Evolutionary conservation across 176 grass and related monocot species (phyloP).

Genomic region (Cymbopogon citratus): DNA sequence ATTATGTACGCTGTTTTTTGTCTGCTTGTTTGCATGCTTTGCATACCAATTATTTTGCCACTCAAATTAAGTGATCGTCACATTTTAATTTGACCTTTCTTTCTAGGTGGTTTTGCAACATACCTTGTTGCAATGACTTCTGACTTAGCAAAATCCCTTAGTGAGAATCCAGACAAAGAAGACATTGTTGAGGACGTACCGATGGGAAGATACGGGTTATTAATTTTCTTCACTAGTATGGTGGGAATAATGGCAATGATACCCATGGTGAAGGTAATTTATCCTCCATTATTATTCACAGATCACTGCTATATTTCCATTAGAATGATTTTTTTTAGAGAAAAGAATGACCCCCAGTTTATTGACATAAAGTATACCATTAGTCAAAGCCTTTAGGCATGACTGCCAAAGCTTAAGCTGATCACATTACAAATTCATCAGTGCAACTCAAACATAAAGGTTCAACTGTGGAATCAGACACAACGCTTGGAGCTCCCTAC

Average conservation of each 20-base stretch:
- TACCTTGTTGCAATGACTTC: conserved; percentile 38
- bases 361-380: background rate
- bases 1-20: no score
- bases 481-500: background rate
- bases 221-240: conserved; percentile 30
- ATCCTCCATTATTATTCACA: background rate
- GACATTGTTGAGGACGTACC: conserved; percentile 33
- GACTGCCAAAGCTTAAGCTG: background rate
- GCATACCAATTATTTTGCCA: background rate
- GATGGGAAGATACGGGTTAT: conserved; percentile 31
- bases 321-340: no score
- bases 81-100: background rate
- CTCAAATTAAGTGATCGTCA: background rate
- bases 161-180: conserved; percentile 14
- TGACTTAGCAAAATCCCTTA: conserved; percentile 37
- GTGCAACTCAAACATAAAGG: background rate
- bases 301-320: background rate
- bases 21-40: no score
- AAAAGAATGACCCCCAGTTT: no score
- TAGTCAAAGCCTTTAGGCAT: background rate
- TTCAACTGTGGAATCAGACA: background rate
- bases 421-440: background rate
- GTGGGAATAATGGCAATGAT: conserved; percentile 23
- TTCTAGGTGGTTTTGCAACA: conserved; percentile 54
- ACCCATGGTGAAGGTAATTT: conserved; percentile 42